These are phyloP conservation scores for Bruguiera hainesii DNA, from an alignment of 441 rosid species.

Conservation along the genomic window DNA sequence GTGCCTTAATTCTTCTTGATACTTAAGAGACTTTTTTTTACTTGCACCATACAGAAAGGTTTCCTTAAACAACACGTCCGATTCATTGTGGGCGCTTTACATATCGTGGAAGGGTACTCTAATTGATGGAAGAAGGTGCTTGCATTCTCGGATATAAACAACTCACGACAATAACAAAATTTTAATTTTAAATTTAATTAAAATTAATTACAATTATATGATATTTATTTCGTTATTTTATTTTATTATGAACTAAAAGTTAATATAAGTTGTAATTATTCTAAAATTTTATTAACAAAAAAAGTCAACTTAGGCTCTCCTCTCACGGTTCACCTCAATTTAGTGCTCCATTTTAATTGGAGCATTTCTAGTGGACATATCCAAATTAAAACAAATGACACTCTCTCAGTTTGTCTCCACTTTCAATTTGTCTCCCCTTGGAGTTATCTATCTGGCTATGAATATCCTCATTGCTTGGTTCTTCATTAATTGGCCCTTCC, in stretches of 20 bases:
- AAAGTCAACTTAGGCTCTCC: not conserved
- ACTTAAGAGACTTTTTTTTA: constrained; percentile 26
- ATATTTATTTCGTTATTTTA: constrained; percentile 1
- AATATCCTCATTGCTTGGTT: too few relatives aligned
- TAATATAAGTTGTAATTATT: too few relatives aligned
- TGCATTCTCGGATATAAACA: constrained; percentile 5
- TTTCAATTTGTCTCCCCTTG: too few relatives aligned
- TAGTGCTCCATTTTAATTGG: constrained; percentile 6
- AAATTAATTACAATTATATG: not conserved
- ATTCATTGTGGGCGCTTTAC: constrained; percentile 17
- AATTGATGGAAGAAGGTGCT: constrained; percentile 15
- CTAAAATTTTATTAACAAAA: too few relatives aligned
- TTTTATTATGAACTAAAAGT: not conserved
- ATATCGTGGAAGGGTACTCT: constrained; percentile 16
- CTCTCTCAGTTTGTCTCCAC: too few relatives aligned
- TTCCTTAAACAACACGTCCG: constrained; percentile 34
- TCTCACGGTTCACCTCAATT: not conserved
- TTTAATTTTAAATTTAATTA: constrained; percentile 4
- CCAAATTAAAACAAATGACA: too few relatives aligned
- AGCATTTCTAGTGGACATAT: not conserved
- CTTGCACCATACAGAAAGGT: constrained; percentile 6
- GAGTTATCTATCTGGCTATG: too few relatives aligned
- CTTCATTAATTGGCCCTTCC: too few relatives aligned
- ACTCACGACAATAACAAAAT: not conserved
- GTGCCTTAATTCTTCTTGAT: constrained; percentile 37